phyloP scores from a whole-genome alignment of 345 rosid species.

The Sisymbrium altissimum region DNA sequence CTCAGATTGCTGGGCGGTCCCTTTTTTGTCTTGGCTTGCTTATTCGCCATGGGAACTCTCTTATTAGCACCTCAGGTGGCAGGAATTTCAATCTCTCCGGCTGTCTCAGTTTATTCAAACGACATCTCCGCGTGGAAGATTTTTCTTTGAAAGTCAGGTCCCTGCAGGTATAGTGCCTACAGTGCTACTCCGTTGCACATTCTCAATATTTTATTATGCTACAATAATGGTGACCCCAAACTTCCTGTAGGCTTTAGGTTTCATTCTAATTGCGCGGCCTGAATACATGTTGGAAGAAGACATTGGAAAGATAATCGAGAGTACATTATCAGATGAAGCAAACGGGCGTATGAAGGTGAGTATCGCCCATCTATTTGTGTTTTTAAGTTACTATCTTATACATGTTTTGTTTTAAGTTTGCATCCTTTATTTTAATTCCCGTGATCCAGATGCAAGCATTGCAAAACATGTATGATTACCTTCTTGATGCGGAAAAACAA shows the following conservation, averaged over 20 bases:
- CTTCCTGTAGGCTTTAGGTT: conserved; percentile 85
- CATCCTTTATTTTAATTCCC: conserved; percentile 28
- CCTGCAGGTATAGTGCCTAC: conserved; percentile 64
- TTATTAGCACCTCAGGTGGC: conserved; percentile 48
- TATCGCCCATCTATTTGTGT: neutral
- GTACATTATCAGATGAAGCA: conserved; percentile 63
- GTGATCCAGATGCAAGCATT: conserved; percentile 79
- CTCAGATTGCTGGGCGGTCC: conserved; percentile 83
- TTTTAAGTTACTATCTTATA: conserved; percentile 1
- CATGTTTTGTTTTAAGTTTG: conserved; percentile 1
- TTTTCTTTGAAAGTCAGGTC: conserved; percentile 80
- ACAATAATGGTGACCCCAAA: conserved; percentile 23
- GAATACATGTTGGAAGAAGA: conserved; percentile 97
- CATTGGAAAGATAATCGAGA: conserved; percentile 76
- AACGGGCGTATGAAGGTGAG: conserved; percentile 82
- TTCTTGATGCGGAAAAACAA: conserved; percentile 94
- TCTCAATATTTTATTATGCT: conserved; percentile 11
- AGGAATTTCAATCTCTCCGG: conserved; percentile 53
- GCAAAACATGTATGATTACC: conserved; percentile 92
- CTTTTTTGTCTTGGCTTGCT: conserved; percentile 97
- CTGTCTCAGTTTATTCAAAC: conserved; percentile 69
- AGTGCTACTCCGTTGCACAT: neutral
- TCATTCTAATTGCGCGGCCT: conserved; percentile 87
- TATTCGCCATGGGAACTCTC: conserved; percentile 85
- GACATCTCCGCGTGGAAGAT: conserved; percentile 76